These are phyloP conservation scores for Termitomyces eurrhizus DNA, from an alignment of 768 basidiomycete species.

Conservation along the genomic window DNA sequence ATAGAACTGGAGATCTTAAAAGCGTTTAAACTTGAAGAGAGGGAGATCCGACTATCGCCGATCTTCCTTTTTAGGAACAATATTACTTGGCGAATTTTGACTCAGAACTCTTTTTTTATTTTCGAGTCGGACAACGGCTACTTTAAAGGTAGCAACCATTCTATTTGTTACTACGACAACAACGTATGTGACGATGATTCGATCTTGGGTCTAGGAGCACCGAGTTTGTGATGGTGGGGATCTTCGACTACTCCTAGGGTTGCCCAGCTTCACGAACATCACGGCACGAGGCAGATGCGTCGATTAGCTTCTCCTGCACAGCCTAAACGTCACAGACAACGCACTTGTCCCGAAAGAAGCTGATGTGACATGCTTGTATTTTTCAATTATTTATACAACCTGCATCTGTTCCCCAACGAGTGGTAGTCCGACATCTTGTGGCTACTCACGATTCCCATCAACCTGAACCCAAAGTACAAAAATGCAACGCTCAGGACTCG, in stretches of 20 bases:
- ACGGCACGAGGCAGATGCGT: not conserved
- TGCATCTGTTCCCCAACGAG: not conserved
- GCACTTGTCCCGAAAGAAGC: not conserved
- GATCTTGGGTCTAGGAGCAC: too few species aligned
- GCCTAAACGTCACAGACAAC: not conserved
- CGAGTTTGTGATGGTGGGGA: too few species aligned
- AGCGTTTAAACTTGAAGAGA: not conserved
- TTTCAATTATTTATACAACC: not conserved
- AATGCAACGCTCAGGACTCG: constrained; percentile 5
- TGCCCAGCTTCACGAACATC: not conserved
- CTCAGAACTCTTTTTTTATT: not conserved
- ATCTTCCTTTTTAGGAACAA: not conserved
- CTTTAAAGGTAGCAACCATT: not conserved
- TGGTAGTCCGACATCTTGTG: not conserved
- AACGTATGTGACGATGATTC: not conserved
- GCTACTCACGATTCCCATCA: not conserved
- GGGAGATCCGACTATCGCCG: not conserved
- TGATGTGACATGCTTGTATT: not conserved
- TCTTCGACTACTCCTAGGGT: not conserved
- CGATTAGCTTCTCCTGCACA: not conserved
- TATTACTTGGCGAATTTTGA: not conserved
- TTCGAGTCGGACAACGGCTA: not conserved
- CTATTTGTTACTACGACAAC: not conserved
- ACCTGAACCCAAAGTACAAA: not conserved
- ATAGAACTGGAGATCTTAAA: not conserved